Base-by-base conservation (phyloP, 2,329 filamentous ascomycete genomes). In the Aureobasidium vineae region DNA sequence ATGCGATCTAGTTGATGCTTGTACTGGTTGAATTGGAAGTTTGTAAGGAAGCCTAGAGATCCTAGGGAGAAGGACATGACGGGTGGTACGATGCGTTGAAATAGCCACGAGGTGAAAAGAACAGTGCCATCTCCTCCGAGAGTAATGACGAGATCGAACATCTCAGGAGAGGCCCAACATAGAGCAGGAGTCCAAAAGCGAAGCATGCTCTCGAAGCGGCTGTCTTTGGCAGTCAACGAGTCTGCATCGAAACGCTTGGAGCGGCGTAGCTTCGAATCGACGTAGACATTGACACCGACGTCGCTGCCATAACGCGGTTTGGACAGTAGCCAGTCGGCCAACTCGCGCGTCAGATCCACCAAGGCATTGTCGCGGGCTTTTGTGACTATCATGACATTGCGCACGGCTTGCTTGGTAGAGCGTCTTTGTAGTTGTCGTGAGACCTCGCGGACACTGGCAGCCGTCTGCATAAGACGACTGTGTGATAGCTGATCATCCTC, bases 331-430 rank as follows among this genome's bases (percentile, higher is more conserved):
- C 94, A 99, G 71, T 88, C 86, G 13, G 94, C 84, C 67, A 99
- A 82, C 76, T 99, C 92, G 67, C 91, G 86, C 1, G 95, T 99
- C 71, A 97, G 83, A 71, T 90, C 86, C 40, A 99, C 94, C 19
- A 99, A 84, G 71, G 91, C 88, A 75, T 99, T 98, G 79, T 99
- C 95, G 69, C 95, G 88, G 26, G 95, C 95, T 79, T 98, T 99
- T 69, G 95, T 99, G 70, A 99, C 91, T 73, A 99, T 97, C 95
- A 99, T 98, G 74, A 99, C 86, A 76, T 92, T 97, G 74, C 87
- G 88, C 54, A 99, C 93, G 13, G 93, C 93, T 71, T 93, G 89
- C 79, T 91, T 95, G 78, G 98, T 92, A 26, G 95, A 94, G 47
- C 92, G 87, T 66, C 94, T 88, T 79, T 97, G 94, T 67, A 99